Conservation (phyloP, 768 basidiomycete genomes). For the Suillus ampliporus region DNA sequence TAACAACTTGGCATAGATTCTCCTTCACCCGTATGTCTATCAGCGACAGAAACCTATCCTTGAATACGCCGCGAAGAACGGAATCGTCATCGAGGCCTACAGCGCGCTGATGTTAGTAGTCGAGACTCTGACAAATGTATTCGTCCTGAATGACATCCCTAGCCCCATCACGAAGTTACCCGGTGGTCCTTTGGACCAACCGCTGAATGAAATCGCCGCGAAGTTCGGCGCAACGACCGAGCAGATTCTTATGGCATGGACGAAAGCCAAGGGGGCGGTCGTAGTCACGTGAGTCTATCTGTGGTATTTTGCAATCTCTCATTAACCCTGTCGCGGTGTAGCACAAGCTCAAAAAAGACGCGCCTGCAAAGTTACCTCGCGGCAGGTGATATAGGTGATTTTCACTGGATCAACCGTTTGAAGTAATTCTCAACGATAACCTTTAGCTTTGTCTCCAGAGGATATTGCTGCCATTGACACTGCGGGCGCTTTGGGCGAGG, state of each 20-base stretch:
- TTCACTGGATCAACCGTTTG: background rate
- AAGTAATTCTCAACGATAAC: constrained; percentile 1
- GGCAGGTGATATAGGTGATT: constrained; percentile 67
- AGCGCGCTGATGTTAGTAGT: constrained; percentile 35
- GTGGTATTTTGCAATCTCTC: background rate
- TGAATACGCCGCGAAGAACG: constrained; percentile 59
- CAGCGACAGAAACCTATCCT: constrained; percentile 56
- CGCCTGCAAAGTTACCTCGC: constrained; percentile 71
- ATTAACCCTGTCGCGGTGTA: constrained; percentile 31
- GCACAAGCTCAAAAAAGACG: constrained; percentile 67
- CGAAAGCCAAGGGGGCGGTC: constrained; percentile 67
- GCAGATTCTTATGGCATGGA: no score
- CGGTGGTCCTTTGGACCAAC: constrained; percentile 68
- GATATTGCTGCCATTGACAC: constrained; percentile 59
- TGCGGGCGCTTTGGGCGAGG: constrained; percentile 46
- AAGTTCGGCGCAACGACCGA: no score
- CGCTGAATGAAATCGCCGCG: constrained; percentile 55
- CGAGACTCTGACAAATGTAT: constrained; percentile 49
- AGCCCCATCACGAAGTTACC: constrained; percentile 55
- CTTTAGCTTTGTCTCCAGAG: constrained; percentile 42
- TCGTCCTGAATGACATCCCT: no score
- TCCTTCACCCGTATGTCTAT: constrained; percentile 74
- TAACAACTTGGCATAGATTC: constrained; percentile 48
- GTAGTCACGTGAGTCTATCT: constrained; percentile 56
- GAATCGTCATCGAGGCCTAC: constrained; percentile 76